Conservation (phyloP, 768 basidiomycete species). For the Kwoniella bestiolae region DNA sequence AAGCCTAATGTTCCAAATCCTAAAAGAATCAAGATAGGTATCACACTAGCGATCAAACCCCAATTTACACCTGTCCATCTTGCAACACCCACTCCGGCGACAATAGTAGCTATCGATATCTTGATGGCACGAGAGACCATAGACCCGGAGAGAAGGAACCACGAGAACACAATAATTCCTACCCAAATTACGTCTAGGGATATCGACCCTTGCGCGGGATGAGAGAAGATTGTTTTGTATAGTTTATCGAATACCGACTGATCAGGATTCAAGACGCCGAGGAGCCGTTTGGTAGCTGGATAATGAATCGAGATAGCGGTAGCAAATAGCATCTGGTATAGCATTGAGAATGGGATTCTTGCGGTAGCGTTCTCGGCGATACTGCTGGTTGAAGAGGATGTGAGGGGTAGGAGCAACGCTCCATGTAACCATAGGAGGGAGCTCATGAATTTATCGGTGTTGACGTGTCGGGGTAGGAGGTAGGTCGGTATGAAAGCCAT, state of each 20-base stretch:
- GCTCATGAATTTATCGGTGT: conserved; percentile 62
- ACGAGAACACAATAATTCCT: conserved; percentile 27
- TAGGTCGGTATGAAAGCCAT: conserved; percentile 62
- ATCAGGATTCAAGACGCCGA: conserved; percentile 30
- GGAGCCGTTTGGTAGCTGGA: conserved; percentile 50
- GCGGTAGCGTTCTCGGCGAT: conserved; percentile 9
- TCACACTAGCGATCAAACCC: conserved; percentile 40
- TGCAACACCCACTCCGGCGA: conserved; percentile 4
- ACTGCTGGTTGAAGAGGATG: conserved; percentile 41
- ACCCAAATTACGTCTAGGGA: conserved; percentile 69
- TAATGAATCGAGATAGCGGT: conserved; percentile 58
- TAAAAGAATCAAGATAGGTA: conserved; percentile 40
- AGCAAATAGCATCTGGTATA: conserved; percentile 59
- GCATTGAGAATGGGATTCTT: conserved; percentile 41
- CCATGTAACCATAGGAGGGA: conserved; percentile 69
- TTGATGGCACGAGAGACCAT: conserved; percentile 6
- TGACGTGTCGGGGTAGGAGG: conserved; percentile 60
- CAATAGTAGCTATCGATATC: conserved; percentile 22
- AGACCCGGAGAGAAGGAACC: conserved; percentile 37
- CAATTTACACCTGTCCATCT: conserved; percentile 41
- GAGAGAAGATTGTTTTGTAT: conserved; percentile 52
- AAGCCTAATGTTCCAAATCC: conserved; percentile 28
- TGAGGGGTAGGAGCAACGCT: conserved; percentile 64
- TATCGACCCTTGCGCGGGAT: conserved; percentile 70
- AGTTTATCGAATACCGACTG: conserved; percentile 16